Conservation (phyloP, 805 yeast species). For the Zygoascus ofunaensis region DNA sequence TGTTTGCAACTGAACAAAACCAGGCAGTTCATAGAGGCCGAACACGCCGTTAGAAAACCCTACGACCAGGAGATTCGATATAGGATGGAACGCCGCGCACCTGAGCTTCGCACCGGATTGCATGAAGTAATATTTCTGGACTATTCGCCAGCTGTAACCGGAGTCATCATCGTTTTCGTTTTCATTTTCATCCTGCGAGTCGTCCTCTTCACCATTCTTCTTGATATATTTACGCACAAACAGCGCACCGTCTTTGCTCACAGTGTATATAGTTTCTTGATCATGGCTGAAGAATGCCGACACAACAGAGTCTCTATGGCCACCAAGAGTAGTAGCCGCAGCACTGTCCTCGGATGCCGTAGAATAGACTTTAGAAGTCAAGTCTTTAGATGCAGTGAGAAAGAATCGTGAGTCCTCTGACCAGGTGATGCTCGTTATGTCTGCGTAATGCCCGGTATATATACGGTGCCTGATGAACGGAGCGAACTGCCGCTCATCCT, state of each 20-base stretch:
- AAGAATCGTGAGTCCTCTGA: conserved; percentile 84
- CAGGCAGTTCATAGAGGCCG: conserved; percentile 79
- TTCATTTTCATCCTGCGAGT: conserved; percentile 35
- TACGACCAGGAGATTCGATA: conserved; percentile 63
- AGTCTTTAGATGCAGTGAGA: conserved; percentile 77
- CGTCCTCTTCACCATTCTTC: conserved; percentile 34
- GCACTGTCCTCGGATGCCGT: conserved; percentile 56
- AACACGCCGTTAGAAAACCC: conserved; percentile 90
- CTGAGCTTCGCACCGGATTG: conserved; percentile 55
- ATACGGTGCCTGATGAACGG: conserved; percentile 88
- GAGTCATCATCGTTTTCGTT: conserved; percentile 29
- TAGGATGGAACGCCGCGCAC: conserved; percentile 77
- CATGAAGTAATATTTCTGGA: conserved; percentile 64
- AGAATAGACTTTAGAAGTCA: conserved; percentile 81
- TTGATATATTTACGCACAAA: conserved; percentile 82
- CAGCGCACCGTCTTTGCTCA: conserved; percentile 91
- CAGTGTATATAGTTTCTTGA: conserved; percentile 84
- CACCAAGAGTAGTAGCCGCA: conserved; percentile 81
- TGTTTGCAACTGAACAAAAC: conserved; percentile 71
- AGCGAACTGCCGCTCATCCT: conserved; percentile 87
- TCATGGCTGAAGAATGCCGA: conserved; percentile 79
- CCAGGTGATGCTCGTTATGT: conserved; percentile 74
- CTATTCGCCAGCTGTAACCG: conserved; percentile 65
- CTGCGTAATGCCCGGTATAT: conserved; percentile 88
- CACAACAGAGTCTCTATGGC: conserved; percentile 83